These are phyloP conservation scores for Stagonosporopsis vannaccii DNA, from an alignment of 2,329 filamentous ascomycete genomes.

Conservation along the genomic window DNA sequence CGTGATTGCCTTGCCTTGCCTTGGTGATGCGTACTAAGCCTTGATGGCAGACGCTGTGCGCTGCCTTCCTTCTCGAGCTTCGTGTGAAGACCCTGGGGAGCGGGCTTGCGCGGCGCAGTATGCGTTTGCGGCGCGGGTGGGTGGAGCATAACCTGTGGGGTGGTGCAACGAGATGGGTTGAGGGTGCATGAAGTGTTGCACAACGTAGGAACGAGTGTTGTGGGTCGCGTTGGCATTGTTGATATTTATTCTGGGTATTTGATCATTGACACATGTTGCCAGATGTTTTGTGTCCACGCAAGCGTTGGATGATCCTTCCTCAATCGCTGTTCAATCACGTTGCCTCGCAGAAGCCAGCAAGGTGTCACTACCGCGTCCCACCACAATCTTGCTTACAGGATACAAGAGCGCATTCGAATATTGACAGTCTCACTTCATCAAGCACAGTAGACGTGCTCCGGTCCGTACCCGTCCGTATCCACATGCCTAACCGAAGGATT, in stretches of 20 bases:
- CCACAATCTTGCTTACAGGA: neutral
- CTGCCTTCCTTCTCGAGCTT: neutral
- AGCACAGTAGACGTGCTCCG: neutral
- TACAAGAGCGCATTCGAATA: neutral
- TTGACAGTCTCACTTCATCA: neutral
- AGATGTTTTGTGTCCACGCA: neutral
- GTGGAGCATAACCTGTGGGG: neutral
- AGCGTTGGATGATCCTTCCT: neutral
- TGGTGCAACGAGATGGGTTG: neutral
- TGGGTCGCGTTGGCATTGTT: neutral
- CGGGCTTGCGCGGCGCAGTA: neutral
- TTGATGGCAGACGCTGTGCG: neutral
- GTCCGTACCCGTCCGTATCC: neutral
- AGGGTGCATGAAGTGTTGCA: neutral
- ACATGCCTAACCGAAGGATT: neutral
- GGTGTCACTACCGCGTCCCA: no score
- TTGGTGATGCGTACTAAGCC: neutral
- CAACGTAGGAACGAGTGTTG: neutral
- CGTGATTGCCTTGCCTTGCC: neutral
- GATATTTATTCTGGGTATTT: neutral
- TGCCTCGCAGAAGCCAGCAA: neutral
- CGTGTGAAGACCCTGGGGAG: neutral
- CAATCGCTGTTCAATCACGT: neutral
- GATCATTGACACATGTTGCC: neutral
- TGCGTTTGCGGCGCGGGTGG: neutral